Conservation (phyloP, 73 alveolate species). For the Paramecium octaurelia region DNA sequence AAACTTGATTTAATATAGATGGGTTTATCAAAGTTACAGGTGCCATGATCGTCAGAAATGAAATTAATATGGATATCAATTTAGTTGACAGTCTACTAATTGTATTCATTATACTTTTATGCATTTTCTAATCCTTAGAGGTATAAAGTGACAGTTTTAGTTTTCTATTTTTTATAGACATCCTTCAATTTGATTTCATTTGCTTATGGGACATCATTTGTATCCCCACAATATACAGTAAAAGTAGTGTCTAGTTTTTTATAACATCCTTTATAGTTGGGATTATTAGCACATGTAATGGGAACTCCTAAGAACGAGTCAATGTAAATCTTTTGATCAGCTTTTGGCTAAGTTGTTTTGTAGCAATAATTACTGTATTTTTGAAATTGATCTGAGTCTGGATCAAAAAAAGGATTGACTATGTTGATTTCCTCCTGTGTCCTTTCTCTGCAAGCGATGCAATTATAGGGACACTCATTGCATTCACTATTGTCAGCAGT, state of each 20-base stretch:
- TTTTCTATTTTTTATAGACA: background rate
- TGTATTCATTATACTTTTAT: background rate
- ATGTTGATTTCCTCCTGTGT: background rate
- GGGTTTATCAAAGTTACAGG: background rate
- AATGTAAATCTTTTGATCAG: background rate
- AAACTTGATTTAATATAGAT: background rate
- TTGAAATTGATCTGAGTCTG: background rate
- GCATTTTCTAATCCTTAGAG: background rate
- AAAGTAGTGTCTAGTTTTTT: background rate
- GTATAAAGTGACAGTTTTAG: background rate
- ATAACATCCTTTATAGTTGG: background rate
- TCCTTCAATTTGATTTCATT: background rate
- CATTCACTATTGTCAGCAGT: background rate
- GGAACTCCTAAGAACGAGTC: background rate
- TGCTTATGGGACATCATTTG: background rate
- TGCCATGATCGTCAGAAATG: background rate
- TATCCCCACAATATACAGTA: background rate
- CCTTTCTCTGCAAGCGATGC: slow-evolving; percentile 33
- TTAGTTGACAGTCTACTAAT: background rate
- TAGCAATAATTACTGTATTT: background rate
- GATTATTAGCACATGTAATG: background rate
- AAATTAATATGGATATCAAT: background rate
- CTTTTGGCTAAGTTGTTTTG: background rate
- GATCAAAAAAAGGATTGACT: background rate
- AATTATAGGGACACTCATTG: slow-evolving; percentile 21